Evolutionary conservation across 805 yeast genomes (phyloP), one percentile per base, ranked within the genome.

Genomic region (Saturnispora diversa): DNA sequence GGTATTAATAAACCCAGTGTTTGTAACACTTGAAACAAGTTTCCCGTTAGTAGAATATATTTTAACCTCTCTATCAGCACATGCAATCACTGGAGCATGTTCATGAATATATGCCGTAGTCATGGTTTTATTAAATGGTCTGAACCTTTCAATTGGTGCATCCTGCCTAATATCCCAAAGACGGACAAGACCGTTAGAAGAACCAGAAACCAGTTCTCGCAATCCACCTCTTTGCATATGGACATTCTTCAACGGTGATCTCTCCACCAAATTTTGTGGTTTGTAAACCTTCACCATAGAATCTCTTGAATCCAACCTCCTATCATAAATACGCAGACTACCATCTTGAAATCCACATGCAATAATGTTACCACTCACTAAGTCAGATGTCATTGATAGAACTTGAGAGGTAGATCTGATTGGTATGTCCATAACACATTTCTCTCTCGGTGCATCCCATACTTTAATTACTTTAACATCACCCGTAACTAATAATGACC

Each of bases 151-250:
- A 2, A 90, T 84, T 0, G 96, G 90, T 8, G 75, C 75, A 40
- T 75, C 72, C 27, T 67, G 57, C 44, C 98, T 68, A 23, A 92
- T 80, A 61, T 92, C 98, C 97, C 97, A 92, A 20, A 92, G 58
- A 42, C 80, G 83, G 3, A 92, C 82, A 33, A 69, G 66, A 2
- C 98, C 97, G 53, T 84, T 92, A 0, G 83, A 64, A 7, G 82
- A 71, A 0, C 94, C 97, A 47, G 90, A 78, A 2, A 82, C 81
- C 34, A 92, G 69, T 56, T 92, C 98, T 42, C 98, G 70, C 51
- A 77, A 76, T 0, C 98, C 98, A 28, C 98, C 98, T 52, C 98
- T 71, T 65, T 92, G 98, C 94, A 92, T 82, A 53, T 85, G 95
- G 8, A 88, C 78, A 50, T 83, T 85, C 34, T 78, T 67, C 31